Percentiles rank a stretch among this genome's conserved stretches.
These are phyloP conservation scores for Alternaria ventricosa DNA, from an alignment of 2,329 filamentous ascomycete genomes.

Conservation along the genomic window DNA sequence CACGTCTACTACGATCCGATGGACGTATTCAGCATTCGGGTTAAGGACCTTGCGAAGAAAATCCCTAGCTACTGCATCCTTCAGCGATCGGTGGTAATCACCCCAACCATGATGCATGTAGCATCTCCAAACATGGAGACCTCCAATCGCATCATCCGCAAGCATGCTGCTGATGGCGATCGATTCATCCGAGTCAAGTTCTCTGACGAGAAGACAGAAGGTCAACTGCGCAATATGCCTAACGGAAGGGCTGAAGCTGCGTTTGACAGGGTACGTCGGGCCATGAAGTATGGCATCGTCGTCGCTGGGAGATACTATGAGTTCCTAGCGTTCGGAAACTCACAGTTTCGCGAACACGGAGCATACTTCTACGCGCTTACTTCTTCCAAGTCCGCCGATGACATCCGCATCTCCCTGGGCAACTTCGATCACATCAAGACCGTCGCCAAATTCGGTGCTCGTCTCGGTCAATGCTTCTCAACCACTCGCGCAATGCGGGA, in stretches of 20 bases:
- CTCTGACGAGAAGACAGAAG: conserved; percentile 73
- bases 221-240: conserved; percentile 42
- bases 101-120: conserved; percentile 82
- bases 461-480: conserved; percentile 94
- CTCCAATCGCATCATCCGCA: conserved; percentile 84
- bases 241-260: conserved; percentile 60
- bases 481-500: conserved; percentile 81
- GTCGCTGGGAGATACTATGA: conserved; percentile 84
- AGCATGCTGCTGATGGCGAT: conserved; percentile 72
- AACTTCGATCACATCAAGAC: conserved; percentile 79
- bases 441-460: conserved; percentile 88
- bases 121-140: conserved; percentile 80
- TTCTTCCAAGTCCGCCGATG: conserved; percentile 69
- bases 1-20: conserved; percentile 71
- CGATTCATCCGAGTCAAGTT: conserved; percentile 91
- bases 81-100: conserved; percentile 78
- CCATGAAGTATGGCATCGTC: conserved; percentile 77
- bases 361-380: conserved; percentile 90
- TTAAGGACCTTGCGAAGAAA: conserved; percentile 41
- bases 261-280: conserved; percentile 74
- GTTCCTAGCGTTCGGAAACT: conserved; percentile 94
- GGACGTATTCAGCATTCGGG: conserved; percentile 67
- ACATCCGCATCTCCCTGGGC: conserved; percentile 88
- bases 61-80: conserved; percentile 76
- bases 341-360: conserved; percentile 88